Conservation (phyloP, 2,329 filamentous ascomycete species). For the Cladosporium sp. region DNA sequence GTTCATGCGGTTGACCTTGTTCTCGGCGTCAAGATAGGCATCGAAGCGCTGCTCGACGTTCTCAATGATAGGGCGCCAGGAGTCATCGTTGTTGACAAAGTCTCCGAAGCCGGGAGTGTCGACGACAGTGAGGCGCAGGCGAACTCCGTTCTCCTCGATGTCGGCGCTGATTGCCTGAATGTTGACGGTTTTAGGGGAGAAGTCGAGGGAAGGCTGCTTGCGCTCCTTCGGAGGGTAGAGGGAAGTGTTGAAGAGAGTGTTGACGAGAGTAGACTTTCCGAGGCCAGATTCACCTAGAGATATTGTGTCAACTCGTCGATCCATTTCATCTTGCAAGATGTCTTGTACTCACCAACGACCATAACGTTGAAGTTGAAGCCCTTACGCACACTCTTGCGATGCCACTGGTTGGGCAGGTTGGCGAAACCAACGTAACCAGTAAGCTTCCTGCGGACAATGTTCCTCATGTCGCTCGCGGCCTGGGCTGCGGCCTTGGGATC, state of each 20-base stretch:
- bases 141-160: conserved; percentile 97
- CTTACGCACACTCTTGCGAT: conserved; percentile 99
- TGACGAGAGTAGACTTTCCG: conserved; percentile 97
- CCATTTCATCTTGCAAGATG: not conserved
- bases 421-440: conserved; percentile 98
- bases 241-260: conserved; percentile 99
- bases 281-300: conserved; percentile 89
- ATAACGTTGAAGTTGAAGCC: conserved; percentile 99
- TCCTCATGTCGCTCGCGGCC: conserved; percentile 61
- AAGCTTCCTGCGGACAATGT: conserved; percentile 97
- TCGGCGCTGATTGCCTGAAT: conserved; percentile 53
- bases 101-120: conserved; percentile 98
- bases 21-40: conserved; percentile 97
- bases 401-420: conserved; percentile 99
- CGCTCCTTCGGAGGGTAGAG: conserved; percentile 98
- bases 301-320: conserved; percentile 14
- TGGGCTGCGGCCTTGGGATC: conserved; percentile 56
- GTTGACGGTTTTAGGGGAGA: conserved; percentile 78
- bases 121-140: conserved; percentile 91
- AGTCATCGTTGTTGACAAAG: conserved; percentile 99
- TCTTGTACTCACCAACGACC: conserved; percentile 82
- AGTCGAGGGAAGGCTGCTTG: conserved; percentile 94
- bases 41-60: conserved; percentile 99
- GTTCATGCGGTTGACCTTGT: conserved; percentile 99
- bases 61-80: conserved; percentile 97